Base-by-base conservation (phyloP, 192 early-diverging fungal genomes). In the Linnemannia elongata region DNA sequence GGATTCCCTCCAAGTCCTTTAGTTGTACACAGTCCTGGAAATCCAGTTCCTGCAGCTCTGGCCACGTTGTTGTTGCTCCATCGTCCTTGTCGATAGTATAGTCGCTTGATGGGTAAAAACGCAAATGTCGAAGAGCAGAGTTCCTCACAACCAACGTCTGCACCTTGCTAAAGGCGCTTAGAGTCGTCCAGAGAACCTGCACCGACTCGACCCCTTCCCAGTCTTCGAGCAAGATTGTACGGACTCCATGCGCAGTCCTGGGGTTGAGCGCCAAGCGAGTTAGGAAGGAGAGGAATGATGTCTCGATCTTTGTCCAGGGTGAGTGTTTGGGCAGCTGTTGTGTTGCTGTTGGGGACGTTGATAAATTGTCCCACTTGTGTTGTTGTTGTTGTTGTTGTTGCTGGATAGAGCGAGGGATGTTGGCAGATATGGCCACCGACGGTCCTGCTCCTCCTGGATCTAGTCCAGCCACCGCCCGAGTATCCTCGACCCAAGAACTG, bases 21-120 rank as follows among this genome's bases (percentile, higher is more conserved):
- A 87, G 72, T 4, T 75, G 41, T 55, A 18, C 9, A 60, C 85
- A 87, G 18, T 78, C 79, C 38, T 49, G 73, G 15, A 87, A 17
- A 55, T 81, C 79, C 45, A 87, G 39, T 4, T 36, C 70, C 5
- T 63, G 75, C 38, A 87, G 36, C 9, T 78, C 13, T 27, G 68
- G 3, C 78, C 84, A 86, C 6, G 69, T 10, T 12, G 69, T 10
- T 8, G 39, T 41, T 33, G 0, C 4, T 44, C 4, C 30, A 0
- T 22, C 20, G 3, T 52, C 27, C 8, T 41, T 13, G 22, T 18
- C 24, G 15, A 6, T 41, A n/a, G 2, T 55, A 5, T n/a, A 42
- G n/a, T 66, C n/a, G 5, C 22, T 55, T 24, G 63, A 27, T 20
- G n/a, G 13, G 22, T 15, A 13, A 42, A 12, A 42, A 5, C 24